Percentiles rank a stretch among this genome's conserved stretches.
Evolutionary conservation across 768 basidiomycete genomes (phyloP).

Genomic region (Boletus patriciae): DNA sequence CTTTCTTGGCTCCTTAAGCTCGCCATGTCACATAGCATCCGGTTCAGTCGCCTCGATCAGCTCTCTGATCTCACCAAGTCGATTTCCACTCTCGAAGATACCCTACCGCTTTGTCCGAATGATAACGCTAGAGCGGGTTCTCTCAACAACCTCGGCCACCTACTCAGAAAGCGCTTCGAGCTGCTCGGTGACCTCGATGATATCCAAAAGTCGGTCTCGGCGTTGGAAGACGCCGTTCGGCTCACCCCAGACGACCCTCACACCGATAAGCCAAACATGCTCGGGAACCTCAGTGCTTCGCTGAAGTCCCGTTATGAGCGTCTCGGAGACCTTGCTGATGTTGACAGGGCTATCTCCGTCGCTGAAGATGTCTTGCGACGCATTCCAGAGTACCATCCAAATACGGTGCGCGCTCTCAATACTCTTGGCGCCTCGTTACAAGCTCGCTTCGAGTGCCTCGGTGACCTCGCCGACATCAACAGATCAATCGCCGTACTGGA

Average conservation of each 20-base stretch:
- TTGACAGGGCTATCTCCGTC: slow-evolving; percentile 22
- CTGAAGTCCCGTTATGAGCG: slow-evolving; percentile 3
- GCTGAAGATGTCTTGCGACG: background rate
- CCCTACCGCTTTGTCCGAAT: background rate
- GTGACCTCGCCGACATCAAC: background rate
- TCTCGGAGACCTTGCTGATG: slow-evolving; percentile 1
- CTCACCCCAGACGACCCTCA: slow-evolving; percentile 8
- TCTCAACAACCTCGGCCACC: background rate
- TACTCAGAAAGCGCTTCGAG: slow-evolving; percentile 2
- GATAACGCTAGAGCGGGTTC: background rate
- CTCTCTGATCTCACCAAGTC: background rate
- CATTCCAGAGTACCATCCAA: slow-evolving; percentile 1
- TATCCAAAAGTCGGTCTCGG: background rate
- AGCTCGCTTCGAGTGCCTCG: background rate
- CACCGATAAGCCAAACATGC: background rate
- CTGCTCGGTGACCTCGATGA: background rate
- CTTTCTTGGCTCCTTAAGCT: background rate
- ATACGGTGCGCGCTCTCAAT: background rate
- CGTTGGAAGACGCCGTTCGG: slow-evolving; percentile 1
- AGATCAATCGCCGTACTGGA: background rate
- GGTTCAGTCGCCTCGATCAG: background rate
- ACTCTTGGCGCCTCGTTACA: background rate
- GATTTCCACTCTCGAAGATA: background rate
- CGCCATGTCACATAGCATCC: background rate
- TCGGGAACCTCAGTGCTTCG: slow-evolving; percentile 18